Evolutionary conservation across 441 rosid genomes (phyloP).

Genomic region (Adansonia gregorii): DNA sequence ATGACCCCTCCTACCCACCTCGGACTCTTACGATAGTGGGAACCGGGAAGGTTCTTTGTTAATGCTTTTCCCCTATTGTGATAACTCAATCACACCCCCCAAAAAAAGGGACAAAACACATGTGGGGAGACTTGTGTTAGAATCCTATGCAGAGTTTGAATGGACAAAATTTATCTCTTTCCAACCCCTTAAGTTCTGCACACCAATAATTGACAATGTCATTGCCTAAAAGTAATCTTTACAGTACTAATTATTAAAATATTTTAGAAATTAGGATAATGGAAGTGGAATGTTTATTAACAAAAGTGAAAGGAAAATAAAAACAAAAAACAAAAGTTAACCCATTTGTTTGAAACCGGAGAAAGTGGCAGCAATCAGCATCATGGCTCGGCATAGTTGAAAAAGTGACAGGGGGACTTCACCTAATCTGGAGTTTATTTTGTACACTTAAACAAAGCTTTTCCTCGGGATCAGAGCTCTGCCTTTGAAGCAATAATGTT

Average conservation of each 20-base stretch:
- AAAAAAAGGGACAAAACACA: slow-evolving; percentile 33
- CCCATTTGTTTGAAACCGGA: slow-evolving; percentile 17
- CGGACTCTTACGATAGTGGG: slow-evolving; percentile 41
- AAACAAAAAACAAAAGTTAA: background rate
- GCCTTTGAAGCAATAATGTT: slow-evolving; percentile 28
- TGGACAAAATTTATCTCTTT: slow-evolving; percentile 37
- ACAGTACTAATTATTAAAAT: background rate
- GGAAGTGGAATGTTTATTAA: slow-evolving; percentile 29
- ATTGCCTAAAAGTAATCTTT: background rate
- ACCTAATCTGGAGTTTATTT: slow-evolving; percentile 39
- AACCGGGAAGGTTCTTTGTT: slow-evolving; percentile 43
- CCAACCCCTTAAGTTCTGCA: slow-evolving; percentile 23
- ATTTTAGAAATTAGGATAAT: background rate
- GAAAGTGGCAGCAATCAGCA: slow-evolving; percentile 25
- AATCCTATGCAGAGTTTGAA: slow-evolving; percentile 58
- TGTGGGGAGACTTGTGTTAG: slow-evolving; percentile 49
- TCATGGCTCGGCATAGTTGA: slow-evolving; percentile 2
- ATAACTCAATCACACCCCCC: background rate
- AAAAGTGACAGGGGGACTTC: slow-evolving; percentile 32
- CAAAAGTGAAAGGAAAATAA: background rate
- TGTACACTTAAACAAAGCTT: slow-evolving; percentile 26
- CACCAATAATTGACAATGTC: slow-evolving; percentile 54
- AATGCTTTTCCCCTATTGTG: slow-evolving; percentile 22
- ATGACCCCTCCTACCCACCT: slow-evolving; percentile 42
- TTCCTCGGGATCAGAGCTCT: slow-evolving; percentile 47